These are phyloP conservation scores for Ophiostoma populinum DNA, from an alignment of 2,329 filamentous ascomycete genomes.

Conservation along the genomic window DNA sequence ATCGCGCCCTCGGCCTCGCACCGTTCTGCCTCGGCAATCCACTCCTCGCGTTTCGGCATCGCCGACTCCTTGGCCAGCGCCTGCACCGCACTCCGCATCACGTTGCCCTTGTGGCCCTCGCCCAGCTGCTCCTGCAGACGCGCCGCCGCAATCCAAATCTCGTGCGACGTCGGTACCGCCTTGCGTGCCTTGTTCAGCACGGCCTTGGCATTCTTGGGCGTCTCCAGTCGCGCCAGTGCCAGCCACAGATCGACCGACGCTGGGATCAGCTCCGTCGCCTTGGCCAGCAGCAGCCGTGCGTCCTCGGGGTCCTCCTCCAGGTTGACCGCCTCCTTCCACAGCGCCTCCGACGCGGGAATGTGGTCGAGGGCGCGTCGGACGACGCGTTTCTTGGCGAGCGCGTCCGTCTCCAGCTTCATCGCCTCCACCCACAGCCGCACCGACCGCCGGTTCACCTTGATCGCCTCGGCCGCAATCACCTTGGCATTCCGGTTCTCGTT, in stretches of 20 bases:
- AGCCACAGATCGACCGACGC: slow-evolving; percentile 91
- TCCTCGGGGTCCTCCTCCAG: slow-evolving; percentile 80
- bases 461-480: slow-evolving; percentile 83
- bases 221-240: slow-evolving; percentile 76
- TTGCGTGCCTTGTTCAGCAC: slow-evolving; percentile 92
- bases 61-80: slow-evolving; percentile 78
- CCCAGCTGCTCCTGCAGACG: slow-evolving; percentile 78
- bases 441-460: slow-evolving; percentile 77
- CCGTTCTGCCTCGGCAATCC: slow-evolving; percentile 86
- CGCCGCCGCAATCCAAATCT: slow-evolving; percentile 93
- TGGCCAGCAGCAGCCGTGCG: slow-evolving; percentile 74
- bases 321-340: slow-evolving; percentile 98
- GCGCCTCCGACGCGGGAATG: slow-evolving; percentile 78
- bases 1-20: slow-evolving; percentile 85
- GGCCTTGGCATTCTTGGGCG: slow-evolving; percentile 79
- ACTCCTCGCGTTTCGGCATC: slow-evolving; percentile 94
- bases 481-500: slow-evolving; percentile 90
- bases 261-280: slow-evolving; percentile 89
- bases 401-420: slow-evolving; percentile 75
- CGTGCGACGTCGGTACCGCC: slow-evolving; percentile 79
- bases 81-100: slow-evolving; percentile 89
- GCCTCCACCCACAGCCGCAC: slow-evolving; percentile 89
- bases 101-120: slow-evolving; percentile 58
- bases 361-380: slow-evolving; percentile 81
- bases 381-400: slow-evolving; percentile 78